Evolutionary conservation across 257 asterid genomes (phyloP).

Genomic region (Nicotiana paniculata): DNA sequence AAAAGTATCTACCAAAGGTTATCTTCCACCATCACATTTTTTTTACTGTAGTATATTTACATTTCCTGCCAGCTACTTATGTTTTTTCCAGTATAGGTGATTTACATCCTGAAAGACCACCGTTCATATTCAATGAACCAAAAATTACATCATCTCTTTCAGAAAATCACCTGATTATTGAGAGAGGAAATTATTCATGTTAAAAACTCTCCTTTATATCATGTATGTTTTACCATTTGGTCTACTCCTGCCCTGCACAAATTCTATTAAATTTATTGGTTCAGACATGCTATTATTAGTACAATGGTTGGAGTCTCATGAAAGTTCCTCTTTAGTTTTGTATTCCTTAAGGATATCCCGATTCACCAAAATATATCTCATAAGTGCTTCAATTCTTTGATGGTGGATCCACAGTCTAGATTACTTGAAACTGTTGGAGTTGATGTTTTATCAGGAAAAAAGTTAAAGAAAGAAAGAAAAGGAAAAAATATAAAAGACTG

Average conservation of each 20-base stretch:
- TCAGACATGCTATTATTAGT: neutral
- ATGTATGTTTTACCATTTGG: neutral
- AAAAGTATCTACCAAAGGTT: constrained; percentile 93
- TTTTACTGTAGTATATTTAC: neutral
- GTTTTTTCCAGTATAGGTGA: neutral
- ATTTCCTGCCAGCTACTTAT: neutral
- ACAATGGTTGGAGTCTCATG: neutral
- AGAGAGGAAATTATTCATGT: neutral
- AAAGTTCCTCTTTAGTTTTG: neutral
- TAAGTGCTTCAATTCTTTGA: neutral
- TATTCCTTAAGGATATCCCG: neutral
- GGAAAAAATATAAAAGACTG: neutral
- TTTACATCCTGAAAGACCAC: neutral
- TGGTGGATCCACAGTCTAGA: neutral
- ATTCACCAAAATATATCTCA: neutral
- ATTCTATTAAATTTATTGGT: neutral
- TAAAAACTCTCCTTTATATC: neutral
- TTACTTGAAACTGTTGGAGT: neutral
- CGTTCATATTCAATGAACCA: neutral
- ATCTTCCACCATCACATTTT: constrained; percentile 18
- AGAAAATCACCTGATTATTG: neutral
- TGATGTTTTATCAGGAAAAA: neutral
- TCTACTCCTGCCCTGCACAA: neutral
- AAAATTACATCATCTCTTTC: neutral
- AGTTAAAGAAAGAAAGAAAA: no score